Evolutionary conservation across 148 eudicot genomes (phyloP), one percentile per base, ranked within the genome.

Genomic region (Heliosperma pusillum): DNA sequence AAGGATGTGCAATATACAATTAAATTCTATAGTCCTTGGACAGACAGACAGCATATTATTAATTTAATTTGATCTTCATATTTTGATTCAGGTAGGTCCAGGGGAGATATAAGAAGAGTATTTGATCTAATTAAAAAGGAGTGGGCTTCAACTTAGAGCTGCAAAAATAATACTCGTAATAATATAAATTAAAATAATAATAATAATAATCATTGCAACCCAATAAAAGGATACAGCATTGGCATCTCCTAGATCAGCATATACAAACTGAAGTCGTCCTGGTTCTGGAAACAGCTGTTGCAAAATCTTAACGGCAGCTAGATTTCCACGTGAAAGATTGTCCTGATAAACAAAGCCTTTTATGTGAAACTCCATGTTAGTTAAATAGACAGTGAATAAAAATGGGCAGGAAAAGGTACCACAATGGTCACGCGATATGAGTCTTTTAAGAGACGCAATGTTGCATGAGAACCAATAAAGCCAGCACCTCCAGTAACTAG

Each of bases 401-500:
- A 74, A 44, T 15, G 40, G 22, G 58, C 71, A 66, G 57, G 72
- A 70, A 77, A 56, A 76, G 19, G 70, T 87, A 91, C 96, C 98
- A 93, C 98, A 84, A 93, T 87, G 52, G 98, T 91, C 77, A 93
- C 98, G 27, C 98, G 96, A 59, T 94, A 83, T 6, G 87, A 83
- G 72, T 94, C 97, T 79, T 90, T 88, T 9, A 94, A 68, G 82
- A 94, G 98, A 29, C 97, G 86, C 58, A 94, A 76, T 27, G 91
- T 83, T 74, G 98, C 98, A 83, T 94, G 98, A 26, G 98, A 94
- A 26, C 98, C 98, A 83, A 94, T 94, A 83, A 87, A 94, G 33
- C 97, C 98, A 71, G 97, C 98, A 79, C 98, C 98, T 82, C 98
- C 98, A 21, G 98, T 91, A 53, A 94, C 96, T 71, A 94, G 82